Percentiles rank a stretch among this genome's conserved stretches.
Evolutionary conservation across 1,139 yeast genomes (phyloP).

Genomic region (Geotrichum bryndzae): DNA sequence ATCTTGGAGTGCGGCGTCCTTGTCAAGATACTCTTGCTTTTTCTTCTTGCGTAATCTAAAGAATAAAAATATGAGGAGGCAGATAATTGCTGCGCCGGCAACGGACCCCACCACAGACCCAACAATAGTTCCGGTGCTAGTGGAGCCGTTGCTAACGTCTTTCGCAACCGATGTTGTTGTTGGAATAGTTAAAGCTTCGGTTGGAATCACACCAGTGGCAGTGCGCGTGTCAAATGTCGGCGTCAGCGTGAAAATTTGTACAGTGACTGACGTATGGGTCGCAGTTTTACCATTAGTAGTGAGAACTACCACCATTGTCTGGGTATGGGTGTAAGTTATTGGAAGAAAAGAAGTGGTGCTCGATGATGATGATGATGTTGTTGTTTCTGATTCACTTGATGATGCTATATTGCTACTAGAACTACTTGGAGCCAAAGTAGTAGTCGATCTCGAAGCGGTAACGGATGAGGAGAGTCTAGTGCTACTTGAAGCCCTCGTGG

Average conservation of each 20-base stretch:
- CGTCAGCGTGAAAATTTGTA: constrained; percentile 13
- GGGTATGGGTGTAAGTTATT: constrained; percentile 15
- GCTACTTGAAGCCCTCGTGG: too few relatives aligned
- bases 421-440: too few relatives aligned
- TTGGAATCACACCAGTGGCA: constrained; percentile 7
- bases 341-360: background rate
- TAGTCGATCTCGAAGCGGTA: too few relatives aligned
- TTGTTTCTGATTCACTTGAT: background rate
- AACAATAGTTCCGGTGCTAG: constrained; percentile 36
- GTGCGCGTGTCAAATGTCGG: constrained; percentile 19
- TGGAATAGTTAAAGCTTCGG: constrained; percentile 3
- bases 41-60: constrained; percentile 18
- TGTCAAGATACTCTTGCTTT: background rate
- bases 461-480: too few relatives aligned
- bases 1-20: background rate
- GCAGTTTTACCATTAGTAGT: constrained; percentile 13
- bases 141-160: constrained; percentile 1
- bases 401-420: too few relatives aligned
- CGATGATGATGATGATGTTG: background rate
- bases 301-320: constrained; percentile 11
- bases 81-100: constrained; percentile 34
- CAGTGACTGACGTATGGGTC: constrained; percentile 14
- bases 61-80: constrained; percentile 23
- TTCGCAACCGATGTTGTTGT: constrained; percentile 11
- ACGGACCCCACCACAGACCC: constrained; percentile 44